phyloP scores from a whole-genome alignment of 2,329 filamentous ascomycete genomes.

The Xylaria hypoxylon region DNA sequence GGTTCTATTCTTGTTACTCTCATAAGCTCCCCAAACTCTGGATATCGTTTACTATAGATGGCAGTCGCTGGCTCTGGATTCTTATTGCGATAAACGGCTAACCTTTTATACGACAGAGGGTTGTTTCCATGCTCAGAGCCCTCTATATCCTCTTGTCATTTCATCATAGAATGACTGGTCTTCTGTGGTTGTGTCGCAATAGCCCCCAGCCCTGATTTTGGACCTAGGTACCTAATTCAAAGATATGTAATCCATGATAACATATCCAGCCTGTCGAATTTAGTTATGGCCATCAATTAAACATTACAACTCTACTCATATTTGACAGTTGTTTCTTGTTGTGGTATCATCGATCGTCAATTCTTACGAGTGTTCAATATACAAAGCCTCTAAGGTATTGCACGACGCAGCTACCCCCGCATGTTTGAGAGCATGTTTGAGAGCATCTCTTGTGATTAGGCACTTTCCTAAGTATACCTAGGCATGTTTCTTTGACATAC shows the following conservation, averaged over 20 bases:
- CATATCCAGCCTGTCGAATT: background rate
- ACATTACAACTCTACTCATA: background rate
- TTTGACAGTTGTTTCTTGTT: background rate
- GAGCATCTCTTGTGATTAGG: background rate
- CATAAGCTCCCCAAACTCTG: too few relatives aligned
- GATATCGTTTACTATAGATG: too few relatives aligned
- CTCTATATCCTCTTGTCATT: too few relatives aligned
- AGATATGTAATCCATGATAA: background rate
- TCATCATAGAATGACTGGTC: too few relatives aligned
- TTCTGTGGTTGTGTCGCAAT: too few relatives aligned
- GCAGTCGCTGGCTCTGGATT: too few relatives aligned
- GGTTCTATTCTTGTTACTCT: too few relatives aligned
- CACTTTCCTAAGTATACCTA: conserved; percentile 4
- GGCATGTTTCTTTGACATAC: background rate
- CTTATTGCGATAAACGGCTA: too few relatives aligned
- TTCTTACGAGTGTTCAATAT: background rate
- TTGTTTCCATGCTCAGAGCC: too few relatives aligned
- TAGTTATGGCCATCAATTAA: background rate
- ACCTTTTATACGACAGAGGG: too few relatives aligned
- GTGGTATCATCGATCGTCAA: conserved; percentile 26
- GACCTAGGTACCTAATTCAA: too few relatives aligned
- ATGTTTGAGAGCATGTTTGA: background rate
- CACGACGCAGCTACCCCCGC: background rate
- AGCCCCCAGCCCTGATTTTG: too few relatives aligned
- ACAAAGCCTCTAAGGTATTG: background rate